Conservation (phyloP, 345 rosid species). For the Turnera subulata region DNA sequence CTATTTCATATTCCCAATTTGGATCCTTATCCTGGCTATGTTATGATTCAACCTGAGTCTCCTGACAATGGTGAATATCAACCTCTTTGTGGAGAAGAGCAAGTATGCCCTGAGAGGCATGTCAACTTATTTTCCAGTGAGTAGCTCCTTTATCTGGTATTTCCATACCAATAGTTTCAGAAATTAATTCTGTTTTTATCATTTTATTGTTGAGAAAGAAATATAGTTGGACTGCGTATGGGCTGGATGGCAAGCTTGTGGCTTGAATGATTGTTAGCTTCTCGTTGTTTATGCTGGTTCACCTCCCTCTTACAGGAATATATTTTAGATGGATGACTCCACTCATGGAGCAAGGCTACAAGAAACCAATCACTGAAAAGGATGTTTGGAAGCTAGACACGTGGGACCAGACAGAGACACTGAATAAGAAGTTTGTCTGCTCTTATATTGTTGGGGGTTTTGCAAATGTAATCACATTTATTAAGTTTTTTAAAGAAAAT, state of each 20-base stretch:
- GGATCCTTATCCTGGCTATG: conserved; percentile 27
- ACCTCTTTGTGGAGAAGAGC: conserved; percentile 25
- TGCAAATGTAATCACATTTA: neutral
- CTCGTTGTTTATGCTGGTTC: neutral
- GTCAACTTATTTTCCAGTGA: conserved; percentile 25
- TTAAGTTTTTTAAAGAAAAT: neutral
- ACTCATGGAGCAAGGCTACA: conserved; percentile 78
- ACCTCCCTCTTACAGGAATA: conserved; percentile 8
- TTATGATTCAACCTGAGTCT: conserved; percentile 17
- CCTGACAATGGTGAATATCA: conserved; percentile 22
- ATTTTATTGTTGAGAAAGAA: neutral
- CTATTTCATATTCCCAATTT: conserved; percentile 22
- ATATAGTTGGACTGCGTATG: neutral
- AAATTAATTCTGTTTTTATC: neutral
- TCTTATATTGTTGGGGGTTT: neutral
- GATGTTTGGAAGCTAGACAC: conserved; percentile 92
- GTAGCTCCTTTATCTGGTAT: neutral
- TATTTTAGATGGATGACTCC: conserved; percentile 85
- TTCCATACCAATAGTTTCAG: neutral
- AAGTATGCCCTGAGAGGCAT: conserved; percentile 31
- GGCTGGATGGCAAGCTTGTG: neutral
- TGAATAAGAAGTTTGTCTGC: conserved; percentile 30
- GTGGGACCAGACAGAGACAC: conserved; percentile 90
- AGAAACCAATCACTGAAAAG: conserved; percentile 81
- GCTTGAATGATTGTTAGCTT: neutral